Conservation (phyloP, 2,329 filamentous ascomycete species). For the Verruconis gallopava region DNA sequence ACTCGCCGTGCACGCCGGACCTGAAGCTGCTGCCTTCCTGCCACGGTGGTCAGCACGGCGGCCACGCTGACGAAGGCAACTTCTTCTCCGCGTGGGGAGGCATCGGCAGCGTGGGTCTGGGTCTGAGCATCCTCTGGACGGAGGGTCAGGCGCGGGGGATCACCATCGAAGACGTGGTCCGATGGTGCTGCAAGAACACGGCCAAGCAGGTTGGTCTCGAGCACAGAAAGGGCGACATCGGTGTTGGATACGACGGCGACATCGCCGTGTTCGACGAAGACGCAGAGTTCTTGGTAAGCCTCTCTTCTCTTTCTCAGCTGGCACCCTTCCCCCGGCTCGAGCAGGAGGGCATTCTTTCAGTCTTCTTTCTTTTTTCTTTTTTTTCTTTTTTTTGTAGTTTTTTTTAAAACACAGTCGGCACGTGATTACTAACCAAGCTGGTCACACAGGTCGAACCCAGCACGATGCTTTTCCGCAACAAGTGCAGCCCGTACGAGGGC, state of each 20-base stretch:
- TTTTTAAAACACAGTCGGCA: too few species aligned
- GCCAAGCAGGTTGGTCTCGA: constrained; percentile 77
- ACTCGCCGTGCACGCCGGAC: constrained; percentile 90
- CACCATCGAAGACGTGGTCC: constrained; percentile 64
- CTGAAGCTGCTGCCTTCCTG: constrained; percentile 73
- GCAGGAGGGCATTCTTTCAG: too few species aligned
- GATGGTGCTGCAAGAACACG: constrained; percentile 76
- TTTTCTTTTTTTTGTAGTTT: too few species aligned
- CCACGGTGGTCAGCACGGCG: constrained; percentile 31
- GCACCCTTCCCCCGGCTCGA: background rate
- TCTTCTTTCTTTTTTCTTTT: too few species aligned
- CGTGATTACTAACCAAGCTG: too few species aligned
- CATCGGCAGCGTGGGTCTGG: constrained; percentile 85
- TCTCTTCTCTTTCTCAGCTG: background rate
- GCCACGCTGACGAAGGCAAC: constrained; percentile 44
- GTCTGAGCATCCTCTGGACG: constrained; percentile 81
- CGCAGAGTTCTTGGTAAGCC: constrained; percentile 58
- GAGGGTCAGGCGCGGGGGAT: constrained; percentile 51
- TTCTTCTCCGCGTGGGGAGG: constrained; percentile 97
- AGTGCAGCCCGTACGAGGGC: constrained; percentile 81
- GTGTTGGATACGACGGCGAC: constrained; percentile 75
- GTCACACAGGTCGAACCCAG: constrained; percentile 33
- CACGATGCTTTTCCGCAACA: constrained; percentile 91
- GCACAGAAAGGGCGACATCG: constrained; percentile 67
- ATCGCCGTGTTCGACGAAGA: constrained; percentile 83